Evolutionary conservation across 2,329 filamentous ascomycete species (phyloP).

Genomic region (Microdochium paspali): DNA sequence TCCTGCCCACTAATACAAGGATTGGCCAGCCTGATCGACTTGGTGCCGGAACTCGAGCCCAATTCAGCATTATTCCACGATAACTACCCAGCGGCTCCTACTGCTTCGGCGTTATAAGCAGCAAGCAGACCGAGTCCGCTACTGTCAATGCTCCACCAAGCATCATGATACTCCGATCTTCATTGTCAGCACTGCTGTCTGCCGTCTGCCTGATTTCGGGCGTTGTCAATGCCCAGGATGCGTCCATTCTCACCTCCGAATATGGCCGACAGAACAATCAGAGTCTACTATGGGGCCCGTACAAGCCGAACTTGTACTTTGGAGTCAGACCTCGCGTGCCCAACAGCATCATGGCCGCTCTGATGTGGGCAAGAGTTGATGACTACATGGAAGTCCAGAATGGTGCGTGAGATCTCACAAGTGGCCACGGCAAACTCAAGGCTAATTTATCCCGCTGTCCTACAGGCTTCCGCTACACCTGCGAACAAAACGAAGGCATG

Average conservation of each 20-base stretch:
- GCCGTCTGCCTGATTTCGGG: constrained; percentile 11
- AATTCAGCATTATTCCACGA: too few relatives aligned
- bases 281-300: constrained; percentile 90
- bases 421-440: too few relatives aligned
- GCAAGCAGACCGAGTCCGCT: too few relatives aligned
- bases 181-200: constrained; percentile 23
- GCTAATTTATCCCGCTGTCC: too few relatives aligned
- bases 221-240: constrained; percentile 16
- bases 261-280: constrained; percentile 58
- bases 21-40: too few relatives aligned
- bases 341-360: constrained; percentile 68
- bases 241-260: constrained; percentile 32
- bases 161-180: constrained; percentile 15
- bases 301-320: constrained; percentile 90
- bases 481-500: constrained; percentile 91
- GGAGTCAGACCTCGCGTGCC: constrained; percentile 76
- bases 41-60: too few relatives aligned
- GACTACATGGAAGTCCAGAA: constrained; percentile 65
- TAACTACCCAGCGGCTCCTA: too few relatives aligned
- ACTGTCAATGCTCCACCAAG: constrained; percentile 10
- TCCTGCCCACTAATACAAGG: too few relatives aligned
- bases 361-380: constrained; percentile 86
- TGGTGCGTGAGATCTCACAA: too few relatives aligned
- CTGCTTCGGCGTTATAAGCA: too few relatives aligned
- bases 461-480: constrained; percentile 81